These are phyloP conservation scores for Striga asiatica DNA, from an alignment of 257 asterid species.

Conservation along the genomic window DNA sequence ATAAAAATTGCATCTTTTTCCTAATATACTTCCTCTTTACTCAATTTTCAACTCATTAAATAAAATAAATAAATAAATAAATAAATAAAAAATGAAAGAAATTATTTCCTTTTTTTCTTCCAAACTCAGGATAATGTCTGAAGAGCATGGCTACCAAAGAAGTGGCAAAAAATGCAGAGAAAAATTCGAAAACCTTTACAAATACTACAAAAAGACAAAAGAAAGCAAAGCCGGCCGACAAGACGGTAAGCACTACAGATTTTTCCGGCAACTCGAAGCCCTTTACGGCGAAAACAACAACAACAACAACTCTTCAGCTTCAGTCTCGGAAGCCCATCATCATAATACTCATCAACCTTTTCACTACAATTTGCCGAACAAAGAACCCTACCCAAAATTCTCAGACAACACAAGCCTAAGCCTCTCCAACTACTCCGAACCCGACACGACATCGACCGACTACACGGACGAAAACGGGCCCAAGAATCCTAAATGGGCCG, in stretches of 20 bases:
- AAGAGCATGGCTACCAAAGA: constrained; percentile 83
- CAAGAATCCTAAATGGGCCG: constrained; percentile 31
- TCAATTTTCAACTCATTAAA: background rate
- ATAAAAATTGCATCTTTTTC: no score
- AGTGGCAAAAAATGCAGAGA: constrained; percentile 97
- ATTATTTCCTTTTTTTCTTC: no score
- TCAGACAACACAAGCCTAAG: constrained; percentile 72
- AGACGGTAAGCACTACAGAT: constrained; percentile 92
- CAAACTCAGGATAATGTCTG: constrained; percentile 95
- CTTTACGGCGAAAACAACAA: constrained; percentile 53
- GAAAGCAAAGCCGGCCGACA: constrained; percentile 94
- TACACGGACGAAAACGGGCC: constrained; percentile 22
- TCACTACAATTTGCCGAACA: background rate
- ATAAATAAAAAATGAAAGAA: background rate
- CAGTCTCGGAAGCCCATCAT: constrained; percentile 25
- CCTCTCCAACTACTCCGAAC: constrained; percentile 57
- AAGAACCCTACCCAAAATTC: constrained; percentile 21
- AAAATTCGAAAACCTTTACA: constrained; percentile 88
- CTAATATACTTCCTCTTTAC: background rate
- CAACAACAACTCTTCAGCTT: constrained; percentile 17
- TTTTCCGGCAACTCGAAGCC: constrained; percentile 93
- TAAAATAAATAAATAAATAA: no score
- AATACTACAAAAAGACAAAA: constrained; percentile 93
- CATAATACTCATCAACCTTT: background rate
- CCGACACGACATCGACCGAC: constrained; percentile 42